phyloP scores from a whole-genome alignment of 495 filamentous ascomycete species.

The Astrocystis sublimbata region DNA sequence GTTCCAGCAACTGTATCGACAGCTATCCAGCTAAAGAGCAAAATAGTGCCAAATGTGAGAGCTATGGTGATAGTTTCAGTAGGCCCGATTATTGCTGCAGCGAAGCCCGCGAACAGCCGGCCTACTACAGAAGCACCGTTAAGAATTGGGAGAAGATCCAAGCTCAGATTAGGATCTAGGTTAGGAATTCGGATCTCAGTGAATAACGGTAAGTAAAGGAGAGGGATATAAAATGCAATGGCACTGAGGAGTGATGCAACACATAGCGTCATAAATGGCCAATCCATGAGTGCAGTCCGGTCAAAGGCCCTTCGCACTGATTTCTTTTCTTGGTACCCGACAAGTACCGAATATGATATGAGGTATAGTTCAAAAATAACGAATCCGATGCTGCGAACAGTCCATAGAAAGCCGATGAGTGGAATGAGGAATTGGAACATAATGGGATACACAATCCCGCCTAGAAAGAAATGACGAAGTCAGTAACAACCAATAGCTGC shows the following conservation, averaged over 20 bases:
- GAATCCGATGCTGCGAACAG: conserved; percentile 1
- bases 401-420: background rate
- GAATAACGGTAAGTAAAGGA: background rate
- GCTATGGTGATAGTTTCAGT: background rate
- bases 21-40: background rate
- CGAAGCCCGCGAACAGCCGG: background rate
- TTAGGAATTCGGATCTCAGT: background rate
- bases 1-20: background rate
- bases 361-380: background rate
- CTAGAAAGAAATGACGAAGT: background rate
- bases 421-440: background rate
- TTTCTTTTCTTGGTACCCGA: background rate
- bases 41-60: background rate
- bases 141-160: background rate
- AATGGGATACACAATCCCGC: background rate
- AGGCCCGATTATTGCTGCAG: background rate
- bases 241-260: background rate
- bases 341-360: background rate
- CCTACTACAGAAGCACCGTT: background rate
- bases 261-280: background rate
- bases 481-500: no score
- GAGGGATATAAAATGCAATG: background rate
- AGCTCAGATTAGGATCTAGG: background rate
- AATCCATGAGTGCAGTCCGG: background rate
- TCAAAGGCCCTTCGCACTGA: background rate